These are phyloP conservation scores for Ottelia alismoides DNA, from an alignment of 106 monocot species.

Conservation along the genomic window DNA sequence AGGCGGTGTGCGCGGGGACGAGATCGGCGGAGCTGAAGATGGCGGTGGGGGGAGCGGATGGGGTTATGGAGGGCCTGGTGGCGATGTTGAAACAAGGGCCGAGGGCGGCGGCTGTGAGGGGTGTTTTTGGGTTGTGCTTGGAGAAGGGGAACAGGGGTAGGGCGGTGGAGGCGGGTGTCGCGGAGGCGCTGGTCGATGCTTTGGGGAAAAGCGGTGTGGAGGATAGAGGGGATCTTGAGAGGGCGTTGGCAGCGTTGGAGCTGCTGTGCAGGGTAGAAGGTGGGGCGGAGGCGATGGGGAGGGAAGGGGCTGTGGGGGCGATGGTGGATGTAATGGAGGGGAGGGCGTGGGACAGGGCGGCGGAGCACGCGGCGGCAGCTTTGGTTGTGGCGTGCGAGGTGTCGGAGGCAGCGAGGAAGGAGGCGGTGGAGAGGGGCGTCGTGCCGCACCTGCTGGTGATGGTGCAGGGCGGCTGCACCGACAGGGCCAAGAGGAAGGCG, in stretches of 20 bases:
- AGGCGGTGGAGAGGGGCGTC: constrained; percentile 63
- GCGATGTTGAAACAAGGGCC: constrained; percentile 31
- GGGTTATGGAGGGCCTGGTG: constrained; percentile 49
- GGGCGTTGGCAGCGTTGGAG: constrained; percentile 69
- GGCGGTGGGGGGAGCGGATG: constrained; percentile 25
- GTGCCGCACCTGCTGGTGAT: constrained; percentile 67
- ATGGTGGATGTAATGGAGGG: constrained; percentile 17
- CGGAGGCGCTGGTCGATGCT: constrained; percentile 32
- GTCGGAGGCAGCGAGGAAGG: constrained; percentile 39
- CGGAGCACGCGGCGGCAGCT: constrained; percentile 59
- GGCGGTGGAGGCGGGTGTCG: constrained; percentile 48
- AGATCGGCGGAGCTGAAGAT: constrained; percentile 24
- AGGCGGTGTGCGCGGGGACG: constrained; percentile 31
- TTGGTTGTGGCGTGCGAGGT: constrained; percentile 26
- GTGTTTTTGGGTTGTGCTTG: constrained; percentile 64
- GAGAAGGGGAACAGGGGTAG: constrained; percentile 56
- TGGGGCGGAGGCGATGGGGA: constrained; percentile 41
- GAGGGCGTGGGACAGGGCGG: constrained; percentile 41
- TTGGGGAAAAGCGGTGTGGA: constrained; percentile 15
- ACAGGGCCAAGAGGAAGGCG: constrained; percentile 78
- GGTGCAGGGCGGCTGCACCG: constrained; percentile 95
- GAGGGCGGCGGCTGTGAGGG: constrained; percentile 43
- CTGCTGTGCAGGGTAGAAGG: constrained; percentile 56
- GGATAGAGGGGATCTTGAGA: constrained; percentile 32
- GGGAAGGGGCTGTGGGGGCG: constrained; percentile 10